Base-by-base conservation (phyloP, 768 basidiomycete genomes). In the Pisolithus sp. region DNA sequence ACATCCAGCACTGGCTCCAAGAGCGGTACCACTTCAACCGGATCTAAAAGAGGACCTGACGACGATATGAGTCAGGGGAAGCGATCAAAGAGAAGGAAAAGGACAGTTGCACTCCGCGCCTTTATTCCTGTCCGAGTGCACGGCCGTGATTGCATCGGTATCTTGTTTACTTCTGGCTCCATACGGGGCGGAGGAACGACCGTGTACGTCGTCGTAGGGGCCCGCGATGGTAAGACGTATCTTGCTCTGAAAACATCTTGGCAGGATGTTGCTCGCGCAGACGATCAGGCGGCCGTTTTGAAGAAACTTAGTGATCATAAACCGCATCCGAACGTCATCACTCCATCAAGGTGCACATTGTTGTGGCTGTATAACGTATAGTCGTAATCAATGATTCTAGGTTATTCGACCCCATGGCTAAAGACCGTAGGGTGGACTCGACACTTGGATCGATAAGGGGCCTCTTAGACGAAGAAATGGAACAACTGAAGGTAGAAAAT, bases 101-200 rank as follows among this genome's bases (percentile, higher is more conserved):
- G 17, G 12, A 30, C 30, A 23, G 7, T 30, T n/a, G 10, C 20
- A 7, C 5, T 30, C 12, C 17, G 2, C 2, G 34, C 50, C 4
- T 53, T 48, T 28, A 24, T 34, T 9, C 55, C 55, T 0, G 5
- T 46, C 13, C 2, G 13, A 7, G 53, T 52, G 37, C 52, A 57
- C 12, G 51, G 53, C 0, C 4, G 50, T 24, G 2, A 23, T 2
- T 52, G 50, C 40, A 2, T 49, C 3, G 52, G 54, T 0, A 46
- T 57, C 7, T 20, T 59, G 39, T 59, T 53, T 8, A 56, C 49
- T 7, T 2, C 49, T 0, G 7, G 52, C 20, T 60, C 54, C 2
- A 48, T 60, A 41, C 54, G 57, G 20, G n/a, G n/a, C n/a, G n/a
- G n/a, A n/a, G n/a, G n/a, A n/a, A n/a, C n/a, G n/a, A n/a, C n/a